Evolutionary conservation across 768 basidiomycete species (phyloP).

Genomic region (Cubamyces sp.): DNA sequence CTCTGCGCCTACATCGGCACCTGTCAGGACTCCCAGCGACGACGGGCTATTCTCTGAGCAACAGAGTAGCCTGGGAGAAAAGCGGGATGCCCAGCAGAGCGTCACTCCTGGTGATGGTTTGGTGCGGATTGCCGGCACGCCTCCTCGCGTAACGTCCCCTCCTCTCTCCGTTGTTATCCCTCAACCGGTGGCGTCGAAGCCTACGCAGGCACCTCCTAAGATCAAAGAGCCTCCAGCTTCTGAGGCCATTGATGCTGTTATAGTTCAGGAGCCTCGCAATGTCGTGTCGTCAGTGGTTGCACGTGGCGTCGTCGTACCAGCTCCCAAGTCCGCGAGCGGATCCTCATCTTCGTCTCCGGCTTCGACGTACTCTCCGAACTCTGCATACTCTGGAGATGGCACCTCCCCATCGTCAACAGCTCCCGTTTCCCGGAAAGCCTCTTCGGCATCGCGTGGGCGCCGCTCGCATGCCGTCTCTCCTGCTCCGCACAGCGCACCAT

Average conservation of each 20-base stretch:
- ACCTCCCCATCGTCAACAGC: slow-evolving; percentile 14
- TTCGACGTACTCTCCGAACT: slow-evolving; percentile 13
- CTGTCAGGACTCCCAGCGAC: slow-evolving; percentile 17
- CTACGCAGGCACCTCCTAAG: not conserved
- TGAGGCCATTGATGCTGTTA: slow-evolving; percentile 19
- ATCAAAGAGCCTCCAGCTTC: slow-evolving; percentile 19
- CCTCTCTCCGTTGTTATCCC: slow-evolving; percentile 28
- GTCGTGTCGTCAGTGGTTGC: slow-evolving; percentile 21
- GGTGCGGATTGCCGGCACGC: slow-evolving; percentile 6
- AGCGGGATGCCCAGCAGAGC: not conserved
- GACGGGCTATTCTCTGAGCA: slow-evolving; percentile 11
- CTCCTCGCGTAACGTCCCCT: slow-evolving; percentile 21
- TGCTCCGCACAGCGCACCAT: slow-evolving; percentile 6
- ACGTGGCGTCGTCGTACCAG: slow-evolving; percentile 24
- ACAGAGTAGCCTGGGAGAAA: not conserved
- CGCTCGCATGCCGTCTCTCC: slow-evolving; percentile 10
- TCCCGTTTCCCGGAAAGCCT: slow-evolving; percentile 16
- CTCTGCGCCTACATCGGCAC: slow-evolving; percentile 19
- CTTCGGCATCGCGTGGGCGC: slow-evolving; percentile 1
- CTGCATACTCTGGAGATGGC: slow-evolving; percentile 17
- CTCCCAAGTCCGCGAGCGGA: slow-evolving; percentile 14
- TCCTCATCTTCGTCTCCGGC: slow-evolving; percentile 19
- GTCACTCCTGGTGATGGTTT: slow-evolving; percentile 11
- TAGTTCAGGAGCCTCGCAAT: slow-evolving; percentile 26
- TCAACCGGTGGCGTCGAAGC: not conserved